These are phyloP conservation scores for Neonectria sp. DNA, from an alignment of 2,329 filamentous ascomycete genomes.

Conservation along the genomic window DNA sequence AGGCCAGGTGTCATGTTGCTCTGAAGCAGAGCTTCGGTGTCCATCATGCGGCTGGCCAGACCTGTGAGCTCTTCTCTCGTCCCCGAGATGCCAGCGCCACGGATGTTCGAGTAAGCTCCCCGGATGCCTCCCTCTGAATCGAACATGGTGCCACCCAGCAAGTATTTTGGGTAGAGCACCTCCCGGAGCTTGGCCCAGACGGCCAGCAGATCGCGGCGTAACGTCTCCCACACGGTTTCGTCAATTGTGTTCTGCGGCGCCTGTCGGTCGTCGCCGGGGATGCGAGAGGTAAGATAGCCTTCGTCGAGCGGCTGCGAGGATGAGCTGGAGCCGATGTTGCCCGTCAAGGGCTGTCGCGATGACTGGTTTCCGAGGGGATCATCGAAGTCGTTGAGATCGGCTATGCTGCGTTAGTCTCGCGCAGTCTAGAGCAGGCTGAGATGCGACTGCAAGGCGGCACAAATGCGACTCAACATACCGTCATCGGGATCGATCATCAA, in stretches of 20 bases:
- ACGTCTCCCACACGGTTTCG: slow-evolving; percentile 97
- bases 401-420: slow-evolving; percentile 59
- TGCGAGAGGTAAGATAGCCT: slow-evolving; percentile 88
- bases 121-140: slow-evolving; percentile 68
- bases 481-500: slow-evolving; percentile 87
- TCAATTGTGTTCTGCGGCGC: slow-evolving; percentile 95
- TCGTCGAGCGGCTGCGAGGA: slow-evolving; percentile 75
- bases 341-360: slow-evolving; percentile 84
- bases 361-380: slow-evolving; percentile 81
- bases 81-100: slow-evolving; percentile 71
- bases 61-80: slow-evolving; percentile 75
- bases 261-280: slow-evolving; percentile 92
- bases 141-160: slow-evolving; percentile 81
- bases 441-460: not conserved
- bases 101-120: slow-evolving; percentile 74
- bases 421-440: not conserved
- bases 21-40: slow-evolving; percentile 73
- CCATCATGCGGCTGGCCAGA: slow-evolving; percentile 73
- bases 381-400: slow-evolving; percentile 92
- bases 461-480: slow-evolving; percentile 62
- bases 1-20: slow-evolving; percentile 90
- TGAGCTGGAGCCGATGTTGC: slow-evolving; percentile 80
- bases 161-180: slow-evolving; percentile 95
- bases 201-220: slow-evolving; percentile 90
- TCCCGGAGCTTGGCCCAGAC: slow-evolving; percentile 99